Evolutionary conservation across 495 filamentous ascomycete genomes (phyloP), one percentile per base, ranked within the genome.

Genomic region (Hypoxylon rickii): DNA sequence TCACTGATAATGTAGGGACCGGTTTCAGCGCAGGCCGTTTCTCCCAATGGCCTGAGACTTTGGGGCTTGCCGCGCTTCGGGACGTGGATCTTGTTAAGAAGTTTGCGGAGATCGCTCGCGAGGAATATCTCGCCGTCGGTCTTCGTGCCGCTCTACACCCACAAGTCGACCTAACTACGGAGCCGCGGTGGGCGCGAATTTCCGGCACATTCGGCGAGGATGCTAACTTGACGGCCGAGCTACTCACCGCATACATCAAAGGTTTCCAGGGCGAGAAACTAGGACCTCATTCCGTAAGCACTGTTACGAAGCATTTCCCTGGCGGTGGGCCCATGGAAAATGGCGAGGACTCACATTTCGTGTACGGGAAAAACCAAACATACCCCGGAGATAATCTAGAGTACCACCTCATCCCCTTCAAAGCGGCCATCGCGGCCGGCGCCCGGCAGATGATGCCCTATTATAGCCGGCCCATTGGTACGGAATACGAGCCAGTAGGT

Each of bases 301-400:
- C 70, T 0, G 50, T 73, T 16, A 72, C 72, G 1, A 73, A 73
- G 34, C 70, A 75, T 40, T 75, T 75, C 20, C 72, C 70, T 6
- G 72, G 72, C 0, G 69, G 67, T 7, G 70, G 70, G 2, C 64
- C 70, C 11, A 50, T 62, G 58, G 41, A 70, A 43, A 56, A 73
- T 26, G 70, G 72, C 29, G 69, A 75, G 29, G 72, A 75, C 51
- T 54, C 63, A 1, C 72, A 75, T 33, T 75, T 75, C 40, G 32
- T 44, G 6, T 75, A 73, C 42, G 72, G 72, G 2, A 64, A 67
- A 49, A 61, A 75, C 2, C 58, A 69, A 50, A 64, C 55, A 0
- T 73, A 73, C 17, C 70, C 70, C 1, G 72, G 72, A 0, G 47
- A 69, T 13, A 70, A 73, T 18, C 42, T 69, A 2, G 55, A 72